phyloP scores from a whole-genome alignment of 352 stramenopile genomes.

The Pythium periplocum region DNA sequence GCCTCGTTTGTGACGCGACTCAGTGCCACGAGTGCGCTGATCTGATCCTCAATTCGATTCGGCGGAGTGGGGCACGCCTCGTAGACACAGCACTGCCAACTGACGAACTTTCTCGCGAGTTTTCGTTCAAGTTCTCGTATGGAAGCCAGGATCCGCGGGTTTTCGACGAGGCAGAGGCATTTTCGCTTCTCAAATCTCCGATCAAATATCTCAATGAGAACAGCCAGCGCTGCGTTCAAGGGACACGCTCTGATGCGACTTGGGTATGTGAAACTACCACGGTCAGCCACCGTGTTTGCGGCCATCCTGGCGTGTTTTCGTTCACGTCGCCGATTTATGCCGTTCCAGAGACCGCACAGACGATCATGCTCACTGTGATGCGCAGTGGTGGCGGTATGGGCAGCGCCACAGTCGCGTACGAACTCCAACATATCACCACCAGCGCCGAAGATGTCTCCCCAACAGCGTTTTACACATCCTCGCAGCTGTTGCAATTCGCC shows the following conservation, averaged over 20 bases:
- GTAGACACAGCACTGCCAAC: conserved; percentile 67
- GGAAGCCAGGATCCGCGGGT: conserved; percentile 81
- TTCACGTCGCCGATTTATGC: conserved; percentile 87
- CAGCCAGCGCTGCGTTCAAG: conserved; percentile 58
- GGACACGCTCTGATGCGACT: conserved; percentile 36
- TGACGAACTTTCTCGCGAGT: conserved; percentile 88
- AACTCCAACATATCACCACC: conserved; percentile 80
- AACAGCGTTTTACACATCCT: conserved; percentile 86
- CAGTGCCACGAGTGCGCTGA: conserved; percentile 89
- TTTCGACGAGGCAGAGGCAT: conserved; percentile 92
- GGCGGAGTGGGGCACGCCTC: conserved; percentile 77
- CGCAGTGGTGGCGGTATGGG: conserved; percentile 87
- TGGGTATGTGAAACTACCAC: conserved; percentile 53
- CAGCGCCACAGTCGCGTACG: conserved; percentile 66
- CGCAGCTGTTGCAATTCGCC: conserved; percentile 72
- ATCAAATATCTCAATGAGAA: conserved; percentile 44
- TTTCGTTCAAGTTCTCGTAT: conserved; percentile 89
- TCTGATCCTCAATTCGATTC: conserved; percentile 87
- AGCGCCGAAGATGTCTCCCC: conserved; percentile 69
- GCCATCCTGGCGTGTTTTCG: conserved; percentile 84
- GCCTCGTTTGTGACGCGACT: conserved; percentile 71
- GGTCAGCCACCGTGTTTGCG: conserved; percentile 86
- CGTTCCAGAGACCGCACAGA: conserved; percentile 60
- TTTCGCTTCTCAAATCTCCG: conserved; percentile 27
- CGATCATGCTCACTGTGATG: conserved; percentile 78